Evolutionary conservation across 805 yeast genomes (phyloP).

Genomic region (Trichomonascus vanleenenianus): DNA sequence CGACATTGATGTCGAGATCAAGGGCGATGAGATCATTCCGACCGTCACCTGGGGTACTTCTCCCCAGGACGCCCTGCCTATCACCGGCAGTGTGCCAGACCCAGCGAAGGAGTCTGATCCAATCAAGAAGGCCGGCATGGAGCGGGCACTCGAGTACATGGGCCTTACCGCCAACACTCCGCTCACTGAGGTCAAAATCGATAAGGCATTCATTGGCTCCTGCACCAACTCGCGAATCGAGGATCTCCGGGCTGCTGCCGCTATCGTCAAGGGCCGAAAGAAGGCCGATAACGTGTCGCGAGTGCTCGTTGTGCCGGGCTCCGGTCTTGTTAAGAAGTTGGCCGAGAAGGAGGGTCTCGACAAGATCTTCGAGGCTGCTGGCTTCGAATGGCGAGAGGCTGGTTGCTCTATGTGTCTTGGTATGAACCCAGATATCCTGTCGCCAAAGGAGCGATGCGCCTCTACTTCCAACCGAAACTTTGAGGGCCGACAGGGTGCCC

Average conservation of each 20-base stretch:
- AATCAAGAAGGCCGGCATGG: conserved; percentile 73
- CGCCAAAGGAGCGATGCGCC: conserved; percentile 96
- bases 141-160: conserved; percentile 87
- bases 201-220: conserved; percentile 95
- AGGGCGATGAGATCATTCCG: conserved; percentile 82
- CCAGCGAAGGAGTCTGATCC: conserved; percentile 61
- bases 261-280: conserved; percentile 81
- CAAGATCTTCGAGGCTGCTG: conserved; percentile 83
- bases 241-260: conserved; percentile 93
- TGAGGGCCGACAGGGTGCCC: conserved; percentile 98
- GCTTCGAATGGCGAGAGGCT: conserved; percentile 98
- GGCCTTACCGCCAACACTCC: conserved; percentile 82
- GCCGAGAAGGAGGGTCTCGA: conserved; percentile 95
- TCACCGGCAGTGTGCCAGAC: conserved; percentile 84
- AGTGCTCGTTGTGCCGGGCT: conserved; percentile 94
- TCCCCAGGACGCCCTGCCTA: conserved; percentile 97
- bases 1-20: conserved; percentile 73
- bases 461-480: conserved; percentile 98
- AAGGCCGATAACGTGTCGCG: conserved; percentile 73
- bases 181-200: conserved; percentile 64
- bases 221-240: conserved; percentile 98
- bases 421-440: conserved; percentile 96
- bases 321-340: conserved; percentile 87
- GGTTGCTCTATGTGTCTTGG: conserved; percentile 99
- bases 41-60: conserved; percentile 99